Conservation (phyloP, 257 asterid species). For the Thymus quinquecostatus region DNA sequence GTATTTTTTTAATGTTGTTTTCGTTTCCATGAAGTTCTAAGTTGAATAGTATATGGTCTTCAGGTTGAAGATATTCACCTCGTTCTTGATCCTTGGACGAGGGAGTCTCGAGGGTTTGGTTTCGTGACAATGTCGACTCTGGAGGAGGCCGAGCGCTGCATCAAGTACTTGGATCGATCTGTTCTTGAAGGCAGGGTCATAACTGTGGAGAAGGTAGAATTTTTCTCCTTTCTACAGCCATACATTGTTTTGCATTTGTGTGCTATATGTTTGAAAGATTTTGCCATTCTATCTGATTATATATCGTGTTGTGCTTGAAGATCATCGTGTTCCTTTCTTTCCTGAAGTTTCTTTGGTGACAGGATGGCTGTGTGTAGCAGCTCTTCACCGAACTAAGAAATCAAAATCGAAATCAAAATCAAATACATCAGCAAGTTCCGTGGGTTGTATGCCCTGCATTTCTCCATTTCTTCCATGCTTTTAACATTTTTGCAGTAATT, state of each 20-base stretch:
- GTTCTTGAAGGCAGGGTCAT: slow-evolving; percentile 88
- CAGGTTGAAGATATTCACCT: slow-evolving; percentile 85
- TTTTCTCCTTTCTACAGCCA: background rate
- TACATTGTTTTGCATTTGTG: background rate
- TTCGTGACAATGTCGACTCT: slow-evolving; percentile 79
- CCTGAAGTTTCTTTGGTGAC: slow-evolving; percentile 77
- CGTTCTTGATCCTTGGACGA: slow-evolving; percentile 81
- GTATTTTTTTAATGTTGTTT: background rate
- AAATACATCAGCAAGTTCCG: slow-evolving; percentile 70
- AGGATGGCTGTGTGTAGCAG: slow-evolving; percentile 98
- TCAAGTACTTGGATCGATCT: slow-evolving; percentile 78
- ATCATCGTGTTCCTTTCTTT: slow-evolving; percentile 38
- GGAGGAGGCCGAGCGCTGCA: slow-evolving; percentile 74
- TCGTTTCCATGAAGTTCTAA: background rate
- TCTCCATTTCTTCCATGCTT: slow-evolving; percentile 42
- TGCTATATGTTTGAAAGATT: background rate
- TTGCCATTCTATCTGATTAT: background rate
- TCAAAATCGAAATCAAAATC: slow-evolving; percentile 68
- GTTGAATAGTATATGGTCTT: background rate
- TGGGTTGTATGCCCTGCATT: slow-evolving; percentile 98
- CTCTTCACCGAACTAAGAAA: slow-evolving; percentile 92
- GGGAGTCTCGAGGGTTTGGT: slow-evolving; percentile 92
- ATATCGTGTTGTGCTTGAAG: slow-evolving; percentile 37
- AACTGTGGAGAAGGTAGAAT: slow-evolving; percentile 86
- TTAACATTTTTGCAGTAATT: slow-evolving; percentile 1